Evolutionary conservation across 1,284 basidiomycete species (phyloP).

Genomic region (Kwoniella shivajii): DNA sequence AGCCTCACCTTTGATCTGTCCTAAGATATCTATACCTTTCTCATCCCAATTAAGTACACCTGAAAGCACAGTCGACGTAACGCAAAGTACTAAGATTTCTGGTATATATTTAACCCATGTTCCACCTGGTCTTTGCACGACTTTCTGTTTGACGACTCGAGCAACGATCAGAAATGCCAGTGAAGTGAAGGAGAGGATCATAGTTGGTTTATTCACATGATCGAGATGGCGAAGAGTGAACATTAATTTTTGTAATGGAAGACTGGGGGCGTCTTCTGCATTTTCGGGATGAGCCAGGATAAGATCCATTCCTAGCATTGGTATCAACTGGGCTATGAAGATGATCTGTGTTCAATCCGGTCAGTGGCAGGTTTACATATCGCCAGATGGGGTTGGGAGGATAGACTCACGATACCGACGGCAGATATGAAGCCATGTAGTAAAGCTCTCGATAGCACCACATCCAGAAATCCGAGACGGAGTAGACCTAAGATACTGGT

Average conservation of each 20-base stretch:
- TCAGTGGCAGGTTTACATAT: background rate
- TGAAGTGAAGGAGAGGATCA: conserved; percentile 69
- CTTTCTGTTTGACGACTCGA: conserved; percentile 58
- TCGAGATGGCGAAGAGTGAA: conserved; percentile 72
- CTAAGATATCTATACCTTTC: conserved; percentile 78
- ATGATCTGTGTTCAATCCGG: conserved; percentile 49
- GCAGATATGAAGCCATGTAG: conserved; percentile 75
- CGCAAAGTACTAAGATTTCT: conserved; percentile 77
- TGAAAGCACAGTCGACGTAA: conserved; percentile 76
- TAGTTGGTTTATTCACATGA: conserved; percentile 67
- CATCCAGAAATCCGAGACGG: conserved; percentile 89
- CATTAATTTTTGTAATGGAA: conserved; percentile 70
- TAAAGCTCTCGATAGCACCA: conserved; percentile 81
- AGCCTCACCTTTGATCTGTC: conserved; percentile 67
- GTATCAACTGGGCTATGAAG: conserved; percentile 64
- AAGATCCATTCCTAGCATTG: conserved; percentile 65
- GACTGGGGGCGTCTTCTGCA: conserved; percentile 56
- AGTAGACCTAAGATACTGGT: conserved; percentile 84
- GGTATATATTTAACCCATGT: conserved; percentile 76
- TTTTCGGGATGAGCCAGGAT: conserved; percentile 64
- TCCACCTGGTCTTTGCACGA: conserved; percentile 51
- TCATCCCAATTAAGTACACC: conserved; percentile 71
- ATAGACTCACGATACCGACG: conserved; percentile 45
- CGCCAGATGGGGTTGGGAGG: conserved; percentile 44
- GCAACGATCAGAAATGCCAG: conserved; percentile 67